phyloP scores from a whole-genome alignment of 129 eudicot species.

The Arctium lappa region DNA sequence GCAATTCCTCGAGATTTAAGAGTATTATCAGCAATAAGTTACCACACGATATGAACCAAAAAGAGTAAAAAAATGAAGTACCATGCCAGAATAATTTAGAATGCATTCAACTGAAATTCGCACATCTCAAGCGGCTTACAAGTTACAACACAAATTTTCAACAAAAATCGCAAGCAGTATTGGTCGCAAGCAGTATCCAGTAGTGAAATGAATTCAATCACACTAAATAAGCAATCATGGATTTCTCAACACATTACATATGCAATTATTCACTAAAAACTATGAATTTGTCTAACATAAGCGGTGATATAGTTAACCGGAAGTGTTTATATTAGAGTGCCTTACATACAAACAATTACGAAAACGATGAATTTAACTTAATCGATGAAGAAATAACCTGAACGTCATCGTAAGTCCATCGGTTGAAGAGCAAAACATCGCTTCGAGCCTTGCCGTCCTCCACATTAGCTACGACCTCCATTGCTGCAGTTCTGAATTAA shows the following conservation, averaged over 20 bases:
- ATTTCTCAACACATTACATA: neutral
- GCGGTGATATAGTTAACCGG: neutral
- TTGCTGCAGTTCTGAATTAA: constrained; percentile 2
- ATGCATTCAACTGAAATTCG: too few relatives aligned
- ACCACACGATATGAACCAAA: too few relatives aligned
- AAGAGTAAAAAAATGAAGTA: too few relatives aligned
- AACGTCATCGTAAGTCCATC: constrained; percentile 43
- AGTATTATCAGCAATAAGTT: too few relatives aligned
- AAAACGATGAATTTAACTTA: neutral
- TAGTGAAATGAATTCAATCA: neutral
- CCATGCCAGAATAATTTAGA: too few relatives aligned
- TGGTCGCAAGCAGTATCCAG: neutral
- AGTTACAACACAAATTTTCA: neutral
- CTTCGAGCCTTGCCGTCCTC: constrained; percentile 20
- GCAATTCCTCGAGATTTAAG: too few relatives aligned
- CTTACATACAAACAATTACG: too few relatives aligned
- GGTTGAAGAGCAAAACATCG: constrained; percentile 50
- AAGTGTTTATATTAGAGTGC: neutral
- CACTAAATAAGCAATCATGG: neutral
- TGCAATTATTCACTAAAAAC: neutral
- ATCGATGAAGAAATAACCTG: constrained; percentile 18
- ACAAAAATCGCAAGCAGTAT: neutral
- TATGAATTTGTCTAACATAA: neutral
- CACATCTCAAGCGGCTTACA: neutral
- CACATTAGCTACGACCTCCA: constrained; percentile 29